Conservation (phyloP, 768 basidiomycete species). For the Serendipita vermifera region DNA sequence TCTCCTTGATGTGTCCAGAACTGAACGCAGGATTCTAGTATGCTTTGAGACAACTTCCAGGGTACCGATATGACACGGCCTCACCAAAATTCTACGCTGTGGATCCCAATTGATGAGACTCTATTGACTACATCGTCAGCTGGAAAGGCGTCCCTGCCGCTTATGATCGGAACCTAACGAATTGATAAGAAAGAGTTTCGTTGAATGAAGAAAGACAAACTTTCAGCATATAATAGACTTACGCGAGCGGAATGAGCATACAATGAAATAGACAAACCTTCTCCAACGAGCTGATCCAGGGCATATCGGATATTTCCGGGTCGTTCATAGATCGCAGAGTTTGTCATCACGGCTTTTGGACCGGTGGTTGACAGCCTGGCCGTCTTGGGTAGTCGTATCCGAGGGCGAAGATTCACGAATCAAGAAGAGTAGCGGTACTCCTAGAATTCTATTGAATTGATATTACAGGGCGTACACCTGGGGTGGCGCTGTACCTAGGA, state of each 20-base stretch:
- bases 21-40: neutral
- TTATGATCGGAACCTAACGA: neutral
- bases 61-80: neutral
- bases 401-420: no score
- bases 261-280: neutral
- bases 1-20: neutral
- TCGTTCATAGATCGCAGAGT: neutral
- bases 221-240: neutral
- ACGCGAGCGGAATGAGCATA: neutral
- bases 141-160: no score
- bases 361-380: neutral
- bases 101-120: no score
- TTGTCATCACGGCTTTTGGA: conserved; percentile 3
- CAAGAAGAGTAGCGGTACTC: no score
- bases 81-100: neutral
- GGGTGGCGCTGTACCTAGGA: no score
- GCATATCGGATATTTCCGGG: neutral
- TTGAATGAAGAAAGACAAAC: neutral
- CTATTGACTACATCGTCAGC: no score
- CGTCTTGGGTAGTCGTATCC: no score
- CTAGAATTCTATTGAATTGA: no score
- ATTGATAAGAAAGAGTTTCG: neutral
- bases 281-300: neutral
- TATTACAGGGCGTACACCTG: no score
- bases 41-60: neutral